phyloP scores from a whole-genome alignment of 2,329 filamentous ascomycete genomes.

The Cryphonectria carpinicola region DNA sequence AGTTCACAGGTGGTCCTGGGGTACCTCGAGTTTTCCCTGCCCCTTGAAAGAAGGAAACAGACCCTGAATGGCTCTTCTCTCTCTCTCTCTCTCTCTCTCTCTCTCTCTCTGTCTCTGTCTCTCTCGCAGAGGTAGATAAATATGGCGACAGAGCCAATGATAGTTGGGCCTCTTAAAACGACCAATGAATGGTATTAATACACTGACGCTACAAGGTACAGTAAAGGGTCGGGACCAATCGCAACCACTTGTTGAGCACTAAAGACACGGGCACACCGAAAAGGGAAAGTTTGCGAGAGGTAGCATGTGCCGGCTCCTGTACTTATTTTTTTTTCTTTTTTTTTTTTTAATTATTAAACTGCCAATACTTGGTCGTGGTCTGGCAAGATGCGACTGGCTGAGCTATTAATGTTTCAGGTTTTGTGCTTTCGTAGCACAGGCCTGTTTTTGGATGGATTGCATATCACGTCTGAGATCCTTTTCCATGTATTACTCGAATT shows the following conservation, averaged over 20 bases:
- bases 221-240: slow-evolving; percentile 13
- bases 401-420: slow-evolving; percentile 17
- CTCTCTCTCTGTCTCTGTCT: background rate
- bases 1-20: background rate
- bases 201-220: too few species aligned
- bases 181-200: background rate
- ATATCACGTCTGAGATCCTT: background rate
- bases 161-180: background rate
- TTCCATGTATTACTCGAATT: background rate
- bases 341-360: background rate
- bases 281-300: slow-evolving; percentile 26
- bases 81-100: too few species aligned
- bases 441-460: background rate
- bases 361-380: background rate
- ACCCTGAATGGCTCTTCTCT: too few species aligned
- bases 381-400: slow-evolving; percentile 18
- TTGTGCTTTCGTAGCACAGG: background rate
- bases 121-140: background rate
- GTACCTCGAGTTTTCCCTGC: background rate
- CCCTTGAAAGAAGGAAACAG: too few species aligned
- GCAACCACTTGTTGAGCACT: background rate
- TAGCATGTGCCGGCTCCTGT: background rate
- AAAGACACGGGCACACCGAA: slow-evolving; percentile 17
- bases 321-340: background rate
- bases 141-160: background rate